Percentiles rank a stretch among this genome's conserved stretches.
Conservation (phyloP, 306 rosid genomes). For the Malus sieversii region DNA sequence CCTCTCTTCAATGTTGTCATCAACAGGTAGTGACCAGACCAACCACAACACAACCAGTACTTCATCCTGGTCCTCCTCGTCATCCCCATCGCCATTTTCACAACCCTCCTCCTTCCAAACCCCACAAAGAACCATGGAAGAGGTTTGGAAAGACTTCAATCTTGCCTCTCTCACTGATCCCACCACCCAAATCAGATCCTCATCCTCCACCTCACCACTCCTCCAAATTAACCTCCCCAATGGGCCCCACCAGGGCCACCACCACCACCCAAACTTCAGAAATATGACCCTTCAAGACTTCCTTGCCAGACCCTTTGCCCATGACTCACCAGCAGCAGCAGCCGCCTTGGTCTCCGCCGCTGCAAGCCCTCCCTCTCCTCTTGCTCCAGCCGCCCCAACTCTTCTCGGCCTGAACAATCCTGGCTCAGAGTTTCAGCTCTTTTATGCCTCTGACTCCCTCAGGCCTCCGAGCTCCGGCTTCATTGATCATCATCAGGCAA, state of each 20-base stretch:
- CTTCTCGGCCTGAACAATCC: conserved; percentile 38
- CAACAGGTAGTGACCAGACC: conserved; percentile 1
- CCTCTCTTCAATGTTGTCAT: background rate
- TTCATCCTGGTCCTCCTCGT: background rate
- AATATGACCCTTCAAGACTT: conserved; percentile 55
- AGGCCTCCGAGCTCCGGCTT: background rate
- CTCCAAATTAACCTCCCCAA: background rate
- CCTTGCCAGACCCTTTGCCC: conserved; percentile 34
- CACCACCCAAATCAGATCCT: background rate
- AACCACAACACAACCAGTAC: background rate
- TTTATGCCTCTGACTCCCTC: conserved; percentile 11
- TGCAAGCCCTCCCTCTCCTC: background rate
- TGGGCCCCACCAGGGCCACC: background rate
- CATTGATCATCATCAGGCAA: background rate
- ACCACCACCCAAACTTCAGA: conserved; percentile 8
- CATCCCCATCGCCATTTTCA: conserved; percentile 9
- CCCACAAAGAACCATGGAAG: conserved; percentile 46
- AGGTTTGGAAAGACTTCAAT: conserved; percentile 66
- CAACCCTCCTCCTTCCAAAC: background rate
- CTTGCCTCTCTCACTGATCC: conserved; percentile 29
- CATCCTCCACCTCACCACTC: background rate
- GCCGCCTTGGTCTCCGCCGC: conserved; percentile 1
- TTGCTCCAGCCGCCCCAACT: conserved; percentile 22
- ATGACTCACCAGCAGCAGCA: conserved; percentile 15
- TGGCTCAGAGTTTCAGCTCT: conserved; percentile 20